Percentiles rank a stretch among this genome's conserved stretches.
phyloP scores from a whole-genome alignment of 345 rosid species.

The Camelina laxa region DNA sequence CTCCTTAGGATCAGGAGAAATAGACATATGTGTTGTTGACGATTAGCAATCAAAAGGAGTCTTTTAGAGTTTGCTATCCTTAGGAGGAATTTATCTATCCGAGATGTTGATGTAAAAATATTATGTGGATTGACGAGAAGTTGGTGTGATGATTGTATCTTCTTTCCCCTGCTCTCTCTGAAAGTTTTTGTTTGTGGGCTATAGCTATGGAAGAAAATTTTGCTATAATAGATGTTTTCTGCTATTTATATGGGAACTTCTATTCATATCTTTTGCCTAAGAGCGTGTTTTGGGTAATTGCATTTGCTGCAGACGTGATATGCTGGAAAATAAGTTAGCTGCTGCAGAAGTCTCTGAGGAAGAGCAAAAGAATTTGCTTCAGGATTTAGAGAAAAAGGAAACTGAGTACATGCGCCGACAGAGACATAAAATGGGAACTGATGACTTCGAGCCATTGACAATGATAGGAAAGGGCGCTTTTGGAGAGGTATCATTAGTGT shows the following conservation, averaged over 20 bases:
- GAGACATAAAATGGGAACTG: slow-evolving; percentile 98
- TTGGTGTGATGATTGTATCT: neutral
- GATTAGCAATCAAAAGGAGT: neutral
- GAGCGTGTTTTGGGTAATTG: slow-evolving; percentile 14
- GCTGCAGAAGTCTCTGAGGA: slow-evolving; percentile 97
- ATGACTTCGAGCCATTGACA: slow-evolving; percentile 97
- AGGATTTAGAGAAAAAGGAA: slow-evolving; percentile 93
- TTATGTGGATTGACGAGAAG: neutral
- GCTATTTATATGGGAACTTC: slow-evolving; percentile 9
- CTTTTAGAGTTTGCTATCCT: neutral
- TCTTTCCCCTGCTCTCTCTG: neutral
- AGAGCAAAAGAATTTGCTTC: slow-evolving; percentile 85
- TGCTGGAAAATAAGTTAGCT: slow-evolving; percentile 94
- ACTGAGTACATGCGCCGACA: slow-evolving; percentile 96
- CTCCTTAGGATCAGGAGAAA: neutral
- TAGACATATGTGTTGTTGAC: neutral
- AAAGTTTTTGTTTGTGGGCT: neutral
- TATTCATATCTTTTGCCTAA: neutral
- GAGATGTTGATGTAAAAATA: slow-evolving; percentile 6
- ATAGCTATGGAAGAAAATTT: slow-evolving; percentile 3
- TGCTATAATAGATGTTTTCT: slow-evolving; percentile 1
- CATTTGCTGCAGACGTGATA: slow-evolving; percentile 68
- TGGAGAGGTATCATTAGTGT: slow-evolving; percentile 73
- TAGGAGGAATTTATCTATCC: neutral
- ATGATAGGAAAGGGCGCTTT: slow-evolving; percentile 99